Percentiles rank a stretch among this genome's conserved stretches.
These are phyloP conservation scores for Pythium angustatum DNA, from an alignment of 352 stramenopile species.

Conservation along the genomic window DNA sequence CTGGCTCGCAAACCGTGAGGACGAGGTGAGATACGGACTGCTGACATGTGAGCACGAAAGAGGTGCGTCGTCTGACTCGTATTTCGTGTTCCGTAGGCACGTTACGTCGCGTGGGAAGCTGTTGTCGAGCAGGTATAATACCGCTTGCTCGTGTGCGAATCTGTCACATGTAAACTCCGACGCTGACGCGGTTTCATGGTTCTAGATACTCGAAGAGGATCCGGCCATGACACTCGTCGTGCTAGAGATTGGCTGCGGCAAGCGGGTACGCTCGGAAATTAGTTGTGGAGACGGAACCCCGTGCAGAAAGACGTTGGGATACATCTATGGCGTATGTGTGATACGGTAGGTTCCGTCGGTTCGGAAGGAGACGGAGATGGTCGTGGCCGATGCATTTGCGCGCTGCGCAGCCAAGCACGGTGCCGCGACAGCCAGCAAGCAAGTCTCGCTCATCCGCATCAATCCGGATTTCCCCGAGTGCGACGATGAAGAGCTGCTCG, in stretches of 20 bases:
- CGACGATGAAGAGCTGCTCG: constrained; percentile 47
- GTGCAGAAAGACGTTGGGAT: not conserved
- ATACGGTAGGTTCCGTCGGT: constrained; percentile 70
- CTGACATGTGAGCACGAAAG: not conserved
- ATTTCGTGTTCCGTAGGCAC: constrained; percentile 31
- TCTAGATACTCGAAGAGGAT: constrained; percentile 71
- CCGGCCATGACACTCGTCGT: constrained; percentile 64
- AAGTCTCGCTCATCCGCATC: constrained; percentile 71
- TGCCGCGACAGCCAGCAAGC: constrained; percentile 10
- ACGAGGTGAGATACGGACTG: constrained; percentile 44
- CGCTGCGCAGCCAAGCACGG: constrained; percentile 32
- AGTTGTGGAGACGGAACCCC: not conserved
- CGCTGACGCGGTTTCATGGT: no score
- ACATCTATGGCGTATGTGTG: not conserved
- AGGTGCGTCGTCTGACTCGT: not conserved
- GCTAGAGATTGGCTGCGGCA: constrained; percentile 84
- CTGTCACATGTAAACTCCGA: no score
- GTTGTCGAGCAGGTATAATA: constrained; percentile 62
- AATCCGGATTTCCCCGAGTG: constrained; percentile 72
- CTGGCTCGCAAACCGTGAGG: constrained; percentile 71
- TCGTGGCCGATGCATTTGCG: constrained; percentile 69
- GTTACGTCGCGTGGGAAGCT: constrained; percentile 77
- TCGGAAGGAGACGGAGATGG: constrained; percentile 77
- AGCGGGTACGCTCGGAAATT: constrained; percentile 52
- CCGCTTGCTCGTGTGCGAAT: no score